Evolutionary conservation across 768 basidiomycete species (phyloP).

Genomic region (Termitomyces sp.): DNA sequence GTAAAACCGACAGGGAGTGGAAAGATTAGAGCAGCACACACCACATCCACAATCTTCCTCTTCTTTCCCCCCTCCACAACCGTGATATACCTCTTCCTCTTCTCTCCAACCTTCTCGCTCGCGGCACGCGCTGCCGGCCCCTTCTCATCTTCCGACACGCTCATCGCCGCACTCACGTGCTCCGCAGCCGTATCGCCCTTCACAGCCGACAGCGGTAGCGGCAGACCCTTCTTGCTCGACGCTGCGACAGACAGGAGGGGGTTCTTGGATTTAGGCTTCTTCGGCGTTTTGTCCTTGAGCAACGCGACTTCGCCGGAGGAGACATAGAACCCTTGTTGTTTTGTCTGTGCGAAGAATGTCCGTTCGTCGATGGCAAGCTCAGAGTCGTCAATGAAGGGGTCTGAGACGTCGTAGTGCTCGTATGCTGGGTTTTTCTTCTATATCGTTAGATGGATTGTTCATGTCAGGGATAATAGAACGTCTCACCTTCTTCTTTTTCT

Average conservation of each 20-base stretch:
- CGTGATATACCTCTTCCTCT: slow-evolving; percentile 51
- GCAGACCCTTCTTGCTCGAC: slow-evolving; percentile 3
- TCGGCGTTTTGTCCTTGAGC: slow-evolving; percentile 74
- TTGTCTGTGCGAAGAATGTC: slow-evolving; percentile 87
- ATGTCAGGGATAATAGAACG: neutral
- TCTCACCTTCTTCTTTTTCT: slow-evolving; percentile 31
- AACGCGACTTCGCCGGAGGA: slow-evolving; percentile 85
- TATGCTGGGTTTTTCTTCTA: slow-evolving; percentile 50
- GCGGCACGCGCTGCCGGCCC: neutral
- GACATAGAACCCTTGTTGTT: slow-evolving; percentile 92
- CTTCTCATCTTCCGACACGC: slow-evolving; percentile 10
- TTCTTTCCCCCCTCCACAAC: slow-evolving; percentile 63
- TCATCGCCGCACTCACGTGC: neutral
- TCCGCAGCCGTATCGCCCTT: neutral
- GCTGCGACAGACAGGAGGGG: slow-evolving; percentile 12
- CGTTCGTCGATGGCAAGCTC: slow-evolving; percentile 89
- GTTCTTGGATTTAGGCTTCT: slow-evolving; percentile 72
- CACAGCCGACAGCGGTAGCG: neutral
- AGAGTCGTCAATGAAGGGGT: slow-evolving; percentile 98
- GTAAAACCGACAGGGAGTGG: neutral
- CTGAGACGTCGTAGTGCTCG: slow-evolving; percentile 87
- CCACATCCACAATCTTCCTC: slow-evolving; percentile 67
- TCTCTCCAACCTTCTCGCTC: slow-evolving; percentile 29
- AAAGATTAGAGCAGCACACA: slow-evolving; percentile 28
- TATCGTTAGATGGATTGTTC: slow-evolving; percentile 2